phyloP scores from a whole-genome alignment of 768 basidiomycete species.

The Suillus decipiens region DNA sequence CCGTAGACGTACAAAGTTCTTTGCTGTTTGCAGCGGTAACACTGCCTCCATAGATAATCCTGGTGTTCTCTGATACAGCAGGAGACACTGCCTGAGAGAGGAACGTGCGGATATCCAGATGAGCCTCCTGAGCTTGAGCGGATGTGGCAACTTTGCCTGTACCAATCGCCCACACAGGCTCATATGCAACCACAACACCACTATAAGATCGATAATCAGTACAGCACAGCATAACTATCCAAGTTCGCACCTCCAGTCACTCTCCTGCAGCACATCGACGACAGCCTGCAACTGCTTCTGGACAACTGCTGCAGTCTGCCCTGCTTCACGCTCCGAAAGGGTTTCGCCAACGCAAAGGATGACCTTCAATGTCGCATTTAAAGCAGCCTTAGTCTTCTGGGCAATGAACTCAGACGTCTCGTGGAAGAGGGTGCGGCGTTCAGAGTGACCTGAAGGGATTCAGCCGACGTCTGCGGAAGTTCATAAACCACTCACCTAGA shows the following conservation, averaged over 20 bases:
- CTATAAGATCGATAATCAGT: slow-evolving; percentile 38
- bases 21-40: slow-evolving; percentile 87
- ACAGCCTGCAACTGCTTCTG: slow-evolving; percentile 80
- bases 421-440: slow-evolving; percentile 90
- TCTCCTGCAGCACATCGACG: slow-evolving; percentile 56
- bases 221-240: not conserved
- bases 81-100: slow-evolving; percentile 64
- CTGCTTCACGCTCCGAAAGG: slow-evolving; percentile 80
- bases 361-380: slow-evolving; percentile 74
- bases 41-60: slow-evolving; percentile 96
- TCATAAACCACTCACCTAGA: slow-evolving; percentile 55
- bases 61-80: slow-evolving; percentile 67
- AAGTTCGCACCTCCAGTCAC: slow-evolving; percentile 75
- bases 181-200: slow-evolving; percentile 92
- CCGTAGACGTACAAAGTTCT: slow-evolving; percentile 69
- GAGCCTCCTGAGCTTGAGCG: slow-evolving; percentile 91
- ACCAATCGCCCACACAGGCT: slow-evolving; percentile 98
- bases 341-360: slow-evolving; percentile 98
- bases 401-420: slow-evolving; percentile 86
- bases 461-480: slow-evolving; percentile 5
- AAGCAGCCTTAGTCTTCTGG: slow-evolving; percentile 81
- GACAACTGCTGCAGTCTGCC: slow-evolving; percentile 77
- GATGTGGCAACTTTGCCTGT: slow-evolving; percentile 95
- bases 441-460: slow-evolving; percentile 76
- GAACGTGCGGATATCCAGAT: slow-evolving; percentile 79